phyloP scores from a whole-genome alignment of 2,329 filamentous ascomycete species.

The Plectosphaerella plurivora region DNA sequence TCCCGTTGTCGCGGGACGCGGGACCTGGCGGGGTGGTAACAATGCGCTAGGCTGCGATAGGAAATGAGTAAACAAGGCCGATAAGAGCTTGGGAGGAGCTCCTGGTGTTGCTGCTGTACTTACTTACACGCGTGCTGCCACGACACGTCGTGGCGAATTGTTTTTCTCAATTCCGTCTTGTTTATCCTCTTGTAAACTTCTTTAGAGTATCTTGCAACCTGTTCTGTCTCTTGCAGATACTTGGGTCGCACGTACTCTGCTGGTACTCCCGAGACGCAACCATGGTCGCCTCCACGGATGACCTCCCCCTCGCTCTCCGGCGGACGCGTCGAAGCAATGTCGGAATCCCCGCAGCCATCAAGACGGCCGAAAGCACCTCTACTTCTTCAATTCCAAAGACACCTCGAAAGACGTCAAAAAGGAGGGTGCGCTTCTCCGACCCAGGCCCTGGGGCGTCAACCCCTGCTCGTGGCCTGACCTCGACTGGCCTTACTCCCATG shows the following conservation, averaged over 20 bases:
- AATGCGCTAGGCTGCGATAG: slow-evolving; percentile 28
- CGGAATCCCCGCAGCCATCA: slow-evolving; percentile 11
- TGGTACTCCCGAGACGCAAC: background rate
- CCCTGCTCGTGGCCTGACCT: slow-evolving; percentile 12
- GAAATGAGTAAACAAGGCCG: slow-evolving; percentile 42
- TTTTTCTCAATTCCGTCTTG: slow-evolving; percentile 9
- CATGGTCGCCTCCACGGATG: slow-evolving; percentile 12
- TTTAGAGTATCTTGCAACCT: background rate
- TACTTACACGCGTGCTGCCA: slow-evolving; percentile 1
- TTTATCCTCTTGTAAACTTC: background rate
- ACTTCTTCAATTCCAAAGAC: slow-evolving; percentile 9
- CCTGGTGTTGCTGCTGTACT: background rate
- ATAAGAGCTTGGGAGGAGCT: slow-evolving; percentile 8
- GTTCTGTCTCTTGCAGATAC: background rate
- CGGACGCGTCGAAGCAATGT: slow-evolving; percentile 43
- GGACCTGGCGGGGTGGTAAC: slow-evolving; percentile 3
- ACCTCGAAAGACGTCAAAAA: slow-evolving; percentile 24
- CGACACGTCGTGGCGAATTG: slow-evolving; percentile 5
- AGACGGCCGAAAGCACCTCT: background rate
- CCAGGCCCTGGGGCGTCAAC: slow-evolving; percentile 34
- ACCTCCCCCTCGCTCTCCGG: slow-evolving; percentile 52
- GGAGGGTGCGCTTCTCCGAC: slow-evolving; percentile 56
- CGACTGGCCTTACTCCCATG: slow-evolving; percentile 56
- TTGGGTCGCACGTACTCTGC: background rate
- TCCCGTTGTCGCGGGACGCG: background rate